Evolutionary conservation across 2,329 filamentous ascomycete genomes (phyloP), one percentile per base, ranked within the genome.

Genomic region (Sclerotinia sclerotiorum): DNA sequence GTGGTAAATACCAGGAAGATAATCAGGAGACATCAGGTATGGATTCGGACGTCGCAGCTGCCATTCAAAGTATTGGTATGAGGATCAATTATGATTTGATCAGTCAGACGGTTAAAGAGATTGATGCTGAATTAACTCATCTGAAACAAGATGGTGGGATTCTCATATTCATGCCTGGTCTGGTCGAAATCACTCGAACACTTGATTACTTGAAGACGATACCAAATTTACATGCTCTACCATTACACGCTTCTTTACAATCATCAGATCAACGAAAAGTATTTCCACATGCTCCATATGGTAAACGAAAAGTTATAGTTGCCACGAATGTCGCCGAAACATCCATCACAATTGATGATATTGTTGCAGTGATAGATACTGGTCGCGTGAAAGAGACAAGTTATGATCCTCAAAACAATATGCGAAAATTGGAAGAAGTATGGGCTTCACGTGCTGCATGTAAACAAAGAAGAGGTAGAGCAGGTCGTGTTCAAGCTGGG

Each of bases 261-360:
- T 94, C 94, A 13, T 85, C 85, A 2, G 94, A 98, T 74, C 95
- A 99, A 79, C 90, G 91, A 70, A 86, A 88, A 32, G 95, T 99
- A 0, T 99, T 99, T 77, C 84, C 87, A 39, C 84, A 84, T 19
- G 82, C 95, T 5, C 94, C 94, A 0, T 78, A 81, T 3, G 93
- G 93, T 0, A 94, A 92, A 79, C 86, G 95, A 48, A 99, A 99
- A 80, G 87, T 99, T 17, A 91, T 99, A 46, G 92, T 94, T 8
- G 92, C 95, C 0, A 99, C 95, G 56, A 99, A 99, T 75, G 94
- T 99, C 2, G 95, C 95, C 2, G 95, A 99, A 79, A 99, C 95
- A 0, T 98, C 95, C 2, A 98, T 99, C 78, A 99, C 95, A 0
- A 99, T 99, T 70, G 94, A 97, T 77, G 95, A 99, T 77, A 92